A percentile compares a stretch with the other conserved stretches of the same genome.
These are phyloP conservation scores for Rhizopogon hawkerae DNA, from an alignment of 1,284 basidiomycete genomes.

Conservation along the genomic window DNA sequence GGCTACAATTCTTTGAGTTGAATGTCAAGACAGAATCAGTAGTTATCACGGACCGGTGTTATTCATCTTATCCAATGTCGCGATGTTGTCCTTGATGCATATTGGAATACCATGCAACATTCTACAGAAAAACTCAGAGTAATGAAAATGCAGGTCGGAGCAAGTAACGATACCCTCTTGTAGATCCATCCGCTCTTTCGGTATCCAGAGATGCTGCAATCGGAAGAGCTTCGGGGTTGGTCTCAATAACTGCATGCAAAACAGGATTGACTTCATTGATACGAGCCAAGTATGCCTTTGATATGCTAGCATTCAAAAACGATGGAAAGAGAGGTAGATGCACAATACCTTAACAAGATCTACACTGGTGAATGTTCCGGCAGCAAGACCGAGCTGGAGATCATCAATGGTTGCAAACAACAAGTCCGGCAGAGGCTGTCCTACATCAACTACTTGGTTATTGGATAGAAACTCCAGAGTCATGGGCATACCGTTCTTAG, in stretches of 20 bases:
- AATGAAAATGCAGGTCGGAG: neutral
- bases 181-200: conserved; percentile 40
- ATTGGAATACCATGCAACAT: conserved; percentile 65
- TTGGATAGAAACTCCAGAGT: neutral
- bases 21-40: conserved; percentile 17
- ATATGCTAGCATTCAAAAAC: neutral
- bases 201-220: conserved; percentile 48
- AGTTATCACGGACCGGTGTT: conserved; percentile 26
- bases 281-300: conserved; percentile 58
- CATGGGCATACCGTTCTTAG: neutral
- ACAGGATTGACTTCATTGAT: conserved; percentile 66
- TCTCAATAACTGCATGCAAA: conserved; percentile 55
- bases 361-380: conserved; percentile 16
- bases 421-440: conserved; percentile 18
- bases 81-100: conserved; percentile 35
- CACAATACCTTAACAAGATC: conserved; percentile 20
- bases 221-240: conserved; percentile 46
- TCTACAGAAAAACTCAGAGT: conserved; percentile 34
- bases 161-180: conserved; percentile 6
- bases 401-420: conserved; percentile 25
- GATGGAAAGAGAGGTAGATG: too few relatives aligned
- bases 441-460: neutral
- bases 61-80: conserved; percentile 34
- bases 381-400: conserved; percentile 20
- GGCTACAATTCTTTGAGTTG: neutral